A percentile compares a stretch with the other conserved stretches of the same genome.
These are phyloP conservation scores for Cucurbita maxima DNA, from an alignment of 306 rosid genomes.

Conservation along the genomic window DNA sequence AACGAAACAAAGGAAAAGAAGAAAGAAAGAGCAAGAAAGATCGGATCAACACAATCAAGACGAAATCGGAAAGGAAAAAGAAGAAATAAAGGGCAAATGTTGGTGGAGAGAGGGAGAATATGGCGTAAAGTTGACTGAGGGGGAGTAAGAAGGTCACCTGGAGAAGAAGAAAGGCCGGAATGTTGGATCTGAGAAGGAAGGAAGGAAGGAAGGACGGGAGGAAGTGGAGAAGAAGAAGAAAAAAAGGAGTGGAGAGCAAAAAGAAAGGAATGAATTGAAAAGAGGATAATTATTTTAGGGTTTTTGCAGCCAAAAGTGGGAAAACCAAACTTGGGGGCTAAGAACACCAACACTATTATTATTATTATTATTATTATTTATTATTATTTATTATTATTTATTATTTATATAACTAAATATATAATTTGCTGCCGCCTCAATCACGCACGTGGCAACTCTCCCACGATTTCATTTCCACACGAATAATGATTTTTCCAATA, in stretches of 20 bases:
- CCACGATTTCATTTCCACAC: too few relatives aligned
- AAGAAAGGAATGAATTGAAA: background rate
- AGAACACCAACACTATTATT: constrained; percentile 4
- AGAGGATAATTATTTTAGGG: constrained; percentile 11
- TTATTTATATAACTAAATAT: background rate
- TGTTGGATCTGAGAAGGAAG: constrained; percentile 13
- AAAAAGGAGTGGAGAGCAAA: background rate
- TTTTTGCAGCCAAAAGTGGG: constrained; percentile 10
- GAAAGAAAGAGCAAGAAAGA: background rate
- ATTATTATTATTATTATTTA: background rate
- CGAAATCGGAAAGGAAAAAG: background rate
- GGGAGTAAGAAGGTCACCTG: constrained; percentile 22
- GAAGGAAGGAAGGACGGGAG: background rate
- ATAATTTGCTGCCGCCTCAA: too few relatives aligned
- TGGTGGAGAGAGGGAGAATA: too few relatives aligned
- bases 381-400: background rate
- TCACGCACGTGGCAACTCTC: too few relatives aligned
- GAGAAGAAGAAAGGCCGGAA: constrained; percentile 1
- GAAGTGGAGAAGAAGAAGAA: background rate
- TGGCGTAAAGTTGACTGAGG: background rate
- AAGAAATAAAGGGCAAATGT: background rate
- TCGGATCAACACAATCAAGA: background rate
- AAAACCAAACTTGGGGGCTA: constrained; percentile 17
- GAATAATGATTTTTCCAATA: too few relatives aligned
- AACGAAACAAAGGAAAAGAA: background rate